These are phyloP conservation scores for Croton laevigatus DNA, from an alignment of 441 rosid genomes.

Conservation along the genomic window DNA sequence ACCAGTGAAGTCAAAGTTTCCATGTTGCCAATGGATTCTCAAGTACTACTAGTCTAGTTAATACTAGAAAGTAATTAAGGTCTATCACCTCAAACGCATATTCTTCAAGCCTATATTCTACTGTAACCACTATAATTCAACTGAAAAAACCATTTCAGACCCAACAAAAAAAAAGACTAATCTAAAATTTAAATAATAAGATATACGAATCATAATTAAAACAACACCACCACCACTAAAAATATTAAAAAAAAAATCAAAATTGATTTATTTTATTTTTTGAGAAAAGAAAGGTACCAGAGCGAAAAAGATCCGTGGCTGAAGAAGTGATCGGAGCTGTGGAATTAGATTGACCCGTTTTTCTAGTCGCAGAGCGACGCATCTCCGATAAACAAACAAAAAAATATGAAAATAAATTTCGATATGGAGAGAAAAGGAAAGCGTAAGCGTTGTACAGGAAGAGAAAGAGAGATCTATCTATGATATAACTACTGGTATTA, in stretches of 20 bases:
- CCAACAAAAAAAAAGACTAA: too few species aligned
- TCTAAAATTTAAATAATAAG: neutral
- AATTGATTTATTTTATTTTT: neutral
- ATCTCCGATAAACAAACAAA: conserved; percentile 42
- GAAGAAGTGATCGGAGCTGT: conserved; percentile 49
- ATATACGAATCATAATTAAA: neutral
- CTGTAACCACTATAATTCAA: too few species aligned
- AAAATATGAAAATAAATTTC: neutral
- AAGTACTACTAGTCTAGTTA: too few species aligned
- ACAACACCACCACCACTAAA: neutral
- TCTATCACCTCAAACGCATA: too few species aligned
- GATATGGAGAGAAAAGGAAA: conserved; percentile 3
- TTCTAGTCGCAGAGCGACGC: conserved; percentile 85
- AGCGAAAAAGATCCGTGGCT: conserved; percentile 86
- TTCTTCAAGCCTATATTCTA: too few species aligned
- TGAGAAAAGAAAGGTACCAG: conserved; percentile 38
- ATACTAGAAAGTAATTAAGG: too few species aligned
- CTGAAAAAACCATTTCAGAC: too few species aligned
- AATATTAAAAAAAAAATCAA: neutral
- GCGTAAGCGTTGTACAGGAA: neutral
- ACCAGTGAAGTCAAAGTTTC: conserved; percentile 3
- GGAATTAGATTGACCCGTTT: conserved; percentile 66
- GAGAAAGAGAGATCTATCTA: neutral
- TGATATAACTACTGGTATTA: neutral
- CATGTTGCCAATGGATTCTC: too few species aligned